Evolutionary conservation across 2,329 filamentous ascomycete genomes (phyloP).

Genomic region (Paraconiothyrium sp.): DNA sequence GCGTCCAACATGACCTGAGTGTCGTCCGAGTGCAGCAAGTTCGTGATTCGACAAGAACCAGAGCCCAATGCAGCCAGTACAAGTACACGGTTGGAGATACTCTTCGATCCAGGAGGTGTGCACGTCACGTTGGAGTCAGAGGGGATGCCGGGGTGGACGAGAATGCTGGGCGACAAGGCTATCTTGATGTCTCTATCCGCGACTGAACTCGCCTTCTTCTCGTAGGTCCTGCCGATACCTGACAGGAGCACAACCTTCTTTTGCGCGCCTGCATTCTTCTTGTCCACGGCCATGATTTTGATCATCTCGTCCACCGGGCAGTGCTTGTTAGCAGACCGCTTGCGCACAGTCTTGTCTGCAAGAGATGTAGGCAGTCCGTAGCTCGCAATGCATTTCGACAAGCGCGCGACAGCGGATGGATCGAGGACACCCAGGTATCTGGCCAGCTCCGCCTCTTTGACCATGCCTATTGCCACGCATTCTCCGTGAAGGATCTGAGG

Average conservation of each 20-base stretch:
- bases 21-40: constrained; percentile 94
- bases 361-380: constrained; percentile 90
- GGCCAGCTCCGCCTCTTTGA: constrained; percentile 94
- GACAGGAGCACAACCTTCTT: constrained; percentile 96
- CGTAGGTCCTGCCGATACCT: constrained; percentile 86
- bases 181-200: constrained; percentile 84
- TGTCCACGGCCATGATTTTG: constrained; percentile 95
- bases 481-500: constrained; percentile 96
- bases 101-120: constrained; percentile 93
- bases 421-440: constrained; percentile 86
- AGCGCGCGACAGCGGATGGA: constrained; percentile 85
- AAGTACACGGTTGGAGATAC: constrained; percentile 93
- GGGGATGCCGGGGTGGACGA: constrained; percentile 77
- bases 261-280: constrained; percentile 95
- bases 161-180: constrained; percentile 80
- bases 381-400: constrained; percentile 93
- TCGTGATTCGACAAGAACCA: constrained; percentile 87
- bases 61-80: constrained; percentile 90
- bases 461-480: constrained; percentile 96
- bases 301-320: constrained; percentile 88
- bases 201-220: constrained; percentile 89
- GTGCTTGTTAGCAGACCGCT: constrained; percentile 83
- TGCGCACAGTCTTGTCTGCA: constrained; percentile 82
- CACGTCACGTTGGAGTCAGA: constrained; percentile 74
- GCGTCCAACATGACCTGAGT: constrained; percentile 97